Evolutionary conservation across 2,329 filamentous ascomycete species (phyloP).

Genomic region (Xylariaceae sp.): DNA sequence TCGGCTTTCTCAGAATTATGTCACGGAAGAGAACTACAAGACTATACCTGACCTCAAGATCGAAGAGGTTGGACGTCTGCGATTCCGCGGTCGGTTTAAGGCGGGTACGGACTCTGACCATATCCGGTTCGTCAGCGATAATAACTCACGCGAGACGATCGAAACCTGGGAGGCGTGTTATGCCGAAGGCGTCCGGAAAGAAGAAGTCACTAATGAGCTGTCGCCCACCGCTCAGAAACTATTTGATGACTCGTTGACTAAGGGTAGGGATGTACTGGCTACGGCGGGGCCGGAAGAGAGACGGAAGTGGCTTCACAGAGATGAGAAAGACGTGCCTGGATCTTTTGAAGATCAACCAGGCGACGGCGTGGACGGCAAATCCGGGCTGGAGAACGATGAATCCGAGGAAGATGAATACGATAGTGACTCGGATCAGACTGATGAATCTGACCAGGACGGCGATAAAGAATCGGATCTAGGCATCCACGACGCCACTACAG

Average conservation of each 20-base stretch:
- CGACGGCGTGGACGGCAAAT: conserved; percentile 35
- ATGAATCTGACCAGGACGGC: conserved; percentile 20
- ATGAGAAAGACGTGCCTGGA: conserved; percentile 80
- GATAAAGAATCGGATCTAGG: conserved; percentile 26
- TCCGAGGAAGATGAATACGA: conserved; percentile 33
- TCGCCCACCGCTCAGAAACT: conserved; percentile 66
- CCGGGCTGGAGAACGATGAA: conserved; percentile 2
- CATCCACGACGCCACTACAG: conserved; percentile 37
- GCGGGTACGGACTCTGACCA: conserved; percentile 86
- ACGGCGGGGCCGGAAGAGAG: conserved; percentile 66
- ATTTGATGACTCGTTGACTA: conserved; percentile 73
- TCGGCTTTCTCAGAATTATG: conserved; percentile 84
- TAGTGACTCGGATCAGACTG: conserved; percentile 32
- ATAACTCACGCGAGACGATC: conserved; percentile 84
- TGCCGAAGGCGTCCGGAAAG: conserved; percentile 73
- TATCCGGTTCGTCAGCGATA: conserved; percentile 74
- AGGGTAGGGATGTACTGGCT: conserved; percentile 76
- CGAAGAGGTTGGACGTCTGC: conserved; percentile 72
- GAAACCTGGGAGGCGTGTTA: conserved; percentile 92
- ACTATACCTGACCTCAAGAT: conserved; percentile 69
- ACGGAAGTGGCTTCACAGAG: conserved; percentile 69
- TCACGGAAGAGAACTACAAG: conserved; percentile 70
- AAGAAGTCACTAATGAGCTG: conserved; percentile 66
- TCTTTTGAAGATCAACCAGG: conserved; percentile 76
- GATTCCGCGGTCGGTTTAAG: conserved; percentile 78